These are phyloP conservation scores for Salvia sclarea DNA, from an alignment of 305 asterid genomes.

Conservation along the genomic window DNA sequence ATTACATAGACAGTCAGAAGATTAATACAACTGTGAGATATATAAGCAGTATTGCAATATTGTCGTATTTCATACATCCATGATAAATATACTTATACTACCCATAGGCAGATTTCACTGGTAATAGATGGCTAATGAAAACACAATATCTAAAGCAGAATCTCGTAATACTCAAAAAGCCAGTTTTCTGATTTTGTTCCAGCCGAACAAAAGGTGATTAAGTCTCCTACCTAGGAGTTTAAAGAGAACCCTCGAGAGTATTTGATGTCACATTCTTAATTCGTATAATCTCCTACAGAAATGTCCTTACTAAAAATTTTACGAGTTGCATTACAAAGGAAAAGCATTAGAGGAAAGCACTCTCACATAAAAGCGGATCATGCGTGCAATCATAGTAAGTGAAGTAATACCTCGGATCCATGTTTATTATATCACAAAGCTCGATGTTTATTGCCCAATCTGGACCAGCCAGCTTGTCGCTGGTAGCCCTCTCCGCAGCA, in stretches of 20 bases:
- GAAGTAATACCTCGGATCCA: conserved; percentile 61
- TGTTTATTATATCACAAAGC: conserved; percentile 78
- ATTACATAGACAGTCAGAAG: neutral
- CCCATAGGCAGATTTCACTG: neutral
- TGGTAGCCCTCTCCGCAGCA: conserved; percentile 87
- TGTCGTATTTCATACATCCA: neutral
- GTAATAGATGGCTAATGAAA: neutral
- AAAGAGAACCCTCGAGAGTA: neutral
- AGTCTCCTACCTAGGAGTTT: too few species aligned
- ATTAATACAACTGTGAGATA: neutral
- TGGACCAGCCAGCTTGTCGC: conserved; percentile 78
- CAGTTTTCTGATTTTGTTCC: neutral
- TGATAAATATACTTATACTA: neutral
- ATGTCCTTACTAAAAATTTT: neutral
- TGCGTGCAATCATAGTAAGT: neutral
- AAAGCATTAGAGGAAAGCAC: neutral
- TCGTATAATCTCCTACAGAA: neutral
- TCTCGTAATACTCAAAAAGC: neutral
- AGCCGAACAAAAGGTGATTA: neutral
- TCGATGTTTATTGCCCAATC: conserved; percentile 90
- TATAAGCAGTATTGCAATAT: neutral
- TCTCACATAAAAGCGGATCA: neutral
- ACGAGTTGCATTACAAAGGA: neutral
- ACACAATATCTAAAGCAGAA: neutral
- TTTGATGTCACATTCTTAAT: neutral